Conservation (phyloP, 441 rosid genomes). For the Lepidium campestre region DNA sequence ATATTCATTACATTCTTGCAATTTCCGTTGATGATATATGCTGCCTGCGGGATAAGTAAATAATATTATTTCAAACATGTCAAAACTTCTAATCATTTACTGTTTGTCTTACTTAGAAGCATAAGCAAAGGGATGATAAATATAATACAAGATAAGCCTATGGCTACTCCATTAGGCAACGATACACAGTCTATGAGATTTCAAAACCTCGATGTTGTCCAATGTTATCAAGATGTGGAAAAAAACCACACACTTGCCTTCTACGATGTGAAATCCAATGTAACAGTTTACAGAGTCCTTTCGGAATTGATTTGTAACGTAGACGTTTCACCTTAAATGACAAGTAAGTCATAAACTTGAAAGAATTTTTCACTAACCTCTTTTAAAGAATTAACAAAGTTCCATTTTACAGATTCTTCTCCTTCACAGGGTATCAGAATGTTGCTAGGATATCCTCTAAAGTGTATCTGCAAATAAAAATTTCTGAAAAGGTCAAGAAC, state of each 20-base stretch:
- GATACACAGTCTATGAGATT: neutral
- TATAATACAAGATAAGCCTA: neutral
- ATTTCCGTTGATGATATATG: constrained; percentile 75
- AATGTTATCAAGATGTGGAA: neutral
- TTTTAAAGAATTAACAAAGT: constrained; percentile 84
- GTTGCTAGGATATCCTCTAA: constrained; percentile 85
- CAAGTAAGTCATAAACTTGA: neutral
- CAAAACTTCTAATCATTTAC: neutral
- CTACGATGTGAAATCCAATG: neutral
- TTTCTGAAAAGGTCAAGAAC: neutral
- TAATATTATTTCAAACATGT: neutral
- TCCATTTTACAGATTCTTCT: constrained; percentile 92
- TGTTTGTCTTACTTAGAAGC: neutral
- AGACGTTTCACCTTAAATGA: neutral
- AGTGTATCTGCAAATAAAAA: constrained; percentile 63
- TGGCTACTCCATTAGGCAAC: neutral
- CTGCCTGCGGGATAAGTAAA: constrained; percentile 53
- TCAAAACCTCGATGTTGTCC: neutral
- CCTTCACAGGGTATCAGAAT: constrained; percentile 84
- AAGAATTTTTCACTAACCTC: constrained; percentile 50
- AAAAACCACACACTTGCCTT: neutral
- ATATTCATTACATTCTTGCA: constrained; percentile 88
- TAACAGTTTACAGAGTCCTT: neutral
- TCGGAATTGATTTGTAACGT: neutral
- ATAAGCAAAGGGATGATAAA: neutral